phyloP scores from a whole-genome alignment of 2,329 filamentous ascomycete species.

The Claviceps fusiformis region DNA sequence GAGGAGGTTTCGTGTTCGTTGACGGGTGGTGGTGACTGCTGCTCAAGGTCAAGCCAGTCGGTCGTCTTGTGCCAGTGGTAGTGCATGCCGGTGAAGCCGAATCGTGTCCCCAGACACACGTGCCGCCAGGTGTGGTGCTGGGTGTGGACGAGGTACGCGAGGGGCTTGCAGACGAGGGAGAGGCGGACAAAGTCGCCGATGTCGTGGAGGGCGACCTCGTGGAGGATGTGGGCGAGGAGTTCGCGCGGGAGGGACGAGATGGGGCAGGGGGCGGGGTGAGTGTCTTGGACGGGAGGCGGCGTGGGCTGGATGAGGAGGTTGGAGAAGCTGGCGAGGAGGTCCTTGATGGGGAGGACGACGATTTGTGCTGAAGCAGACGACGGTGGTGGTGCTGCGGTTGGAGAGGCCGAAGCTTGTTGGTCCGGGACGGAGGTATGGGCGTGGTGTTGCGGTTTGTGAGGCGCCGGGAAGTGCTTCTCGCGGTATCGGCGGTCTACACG shows the following conservation, averaged over 20 bases:
- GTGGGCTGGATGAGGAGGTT: constrained; percentile 52
- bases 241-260: constrained; percentile 70
- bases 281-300: constrained; percentile 57
- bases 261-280: constrained; percentile 62
- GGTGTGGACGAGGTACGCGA: constrained; percentile 72
- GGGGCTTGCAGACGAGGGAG: constrained; percentile 69
- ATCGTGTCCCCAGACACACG: constrained; percentile 53
- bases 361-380: background rate
- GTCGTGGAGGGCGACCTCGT: constrained; percentile 58
- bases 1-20: background rate
- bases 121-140: constrained; percentile 81
- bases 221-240: constrained; percentile 67
- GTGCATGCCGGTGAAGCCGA: constrained; percentile 74
- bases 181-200: constrained; percentile 64
- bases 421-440: too few relatives aligned
- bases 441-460: constrained; percentile 25
- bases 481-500: constrained; percentile 76
- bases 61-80: constrained; percentile 58
- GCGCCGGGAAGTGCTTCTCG: constrained; percentile 69
- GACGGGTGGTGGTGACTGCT: too few relatives aligned
- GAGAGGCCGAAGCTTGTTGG: constrained; percentile 10
- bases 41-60: constrained; percentile 31
- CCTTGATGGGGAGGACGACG: constrained; percentile 41
- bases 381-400: constrained; percentile 3
- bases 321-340: constrained; percentile 68